phyloP scores from a whole-genome alignment of 1,139 yeast species.

The Kodamaea sp. region DNA sequence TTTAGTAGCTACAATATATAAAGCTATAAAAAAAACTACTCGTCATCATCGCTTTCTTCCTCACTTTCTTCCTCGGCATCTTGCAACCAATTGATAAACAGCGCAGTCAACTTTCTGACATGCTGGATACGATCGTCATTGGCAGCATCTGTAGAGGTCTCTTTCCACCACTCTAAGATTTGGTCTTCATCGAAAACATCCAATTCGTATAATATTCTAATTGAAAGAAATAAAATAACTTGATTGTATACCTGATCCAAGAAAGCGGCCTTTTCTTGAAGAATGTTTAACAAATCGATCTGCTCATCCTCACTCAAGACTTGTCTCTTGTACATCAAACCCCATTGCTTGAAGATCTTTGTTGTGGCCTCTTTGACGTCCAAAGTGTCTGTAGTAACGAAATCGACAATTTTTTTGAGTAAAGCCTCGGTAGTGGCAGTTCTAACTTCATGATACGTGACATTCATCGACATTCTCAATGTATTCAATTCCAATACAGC shows the following conservation, averaged over 20 bases:
- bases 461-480: conserved; percentile 95
- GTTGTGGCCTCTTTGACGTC: conserved; percentile 71
- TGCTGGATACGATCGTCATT: conserved; percentile 42
- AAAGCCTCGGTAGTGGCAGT: conserved; percentile 75
- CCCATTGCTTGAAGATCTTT: conserved; percentile 78
- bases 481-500: conserved; percentile 91
- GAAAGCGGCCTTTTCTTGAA: conserved; percentile 47
- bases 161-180: conserved; percentile 79
- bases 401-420: conserved; percentile 62
- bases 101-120: conserved; percentile 56
- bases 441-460: conserved; percentile 88
- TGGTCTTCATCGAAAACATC: conserved; percentile 82
- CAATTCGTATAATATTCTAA: conserved; percentile 68
- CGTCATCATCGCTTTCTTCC: conserved; percentile 27
- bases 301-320: conserved; percentile 78
- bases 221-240: conserved; percentile 57
- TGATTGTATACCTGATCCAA: conserved; percentile 36
- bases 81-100: conserved; percentile 83
- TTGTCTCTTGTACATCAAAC: conserved; percentile 71
- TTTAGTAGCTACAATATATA: neutral
- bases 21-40: neutral
- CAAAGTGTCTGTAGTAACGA: conserved; percentile 70
- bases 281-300: conserved; percentile 61
- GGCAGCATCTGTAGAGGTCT: conserved; percentile 37
- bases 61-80: conserved; percentile 82